Evolutionary conservation across 129 eudicot genomes (phyloP), one percentile per base, ranked within the genome.

Genomic region (Calendula officinalis): DNA sequence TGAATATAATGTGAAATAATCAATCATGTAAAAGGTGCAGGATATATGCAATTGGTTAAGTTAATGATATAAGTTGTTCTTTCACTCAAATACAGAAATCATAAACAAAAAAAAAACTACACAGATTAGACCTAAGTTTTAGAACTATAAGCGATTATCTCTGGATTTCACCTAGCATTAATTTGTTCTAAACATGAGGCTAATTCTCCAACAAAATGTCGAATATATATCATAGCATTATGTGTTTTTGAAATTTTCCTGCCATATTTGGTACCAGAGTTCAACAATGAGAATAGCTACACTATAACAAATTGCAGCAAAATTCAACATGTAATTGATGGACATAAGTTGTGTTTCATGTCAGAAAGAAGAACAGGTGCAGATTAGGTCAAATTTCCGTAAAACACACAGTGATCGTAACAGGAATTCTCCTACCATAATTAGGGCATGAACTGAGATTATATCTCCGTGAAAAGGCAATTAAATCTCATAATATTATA

Each of bases 61-160:
- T 4, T 30, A 37, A 4, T 62, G 41, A 53, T 30, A 53, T 15
- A 54, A 54, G 63, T 32, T 32, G 66, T 47, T 49, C 67, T 30
- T 70, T 13, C 14, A 3, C 43, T 59, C 10, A 69, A 47, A 69
- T 22, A 59, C 16, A 63, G 62, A 57, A 36, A 34, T 32, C 1
- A 35, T 37, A 36, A 57, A 13, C 42, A 37, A 1, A 22, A 12
- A 33, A 44, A 10, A 1, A 59, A 22, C 30, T 14, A 38, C 8
- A 69, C 42, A 70, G 13, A 56, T 67, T 51, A 54, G 17, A 42
- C 56, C 56, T 43, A 56, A 56, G 32, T 43, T 44, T 33, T 13
- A 42, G 22, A 41, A 32, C 43, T 13, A 2, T 4, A 12, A 14
- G 37, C 27, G 46, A 32, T 50, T 9, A 4, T 35, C 13, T 1